phyloP scores from a whole-genome alignment of 805 yeast genomes.

The Dipodascus albidus region DNA sequence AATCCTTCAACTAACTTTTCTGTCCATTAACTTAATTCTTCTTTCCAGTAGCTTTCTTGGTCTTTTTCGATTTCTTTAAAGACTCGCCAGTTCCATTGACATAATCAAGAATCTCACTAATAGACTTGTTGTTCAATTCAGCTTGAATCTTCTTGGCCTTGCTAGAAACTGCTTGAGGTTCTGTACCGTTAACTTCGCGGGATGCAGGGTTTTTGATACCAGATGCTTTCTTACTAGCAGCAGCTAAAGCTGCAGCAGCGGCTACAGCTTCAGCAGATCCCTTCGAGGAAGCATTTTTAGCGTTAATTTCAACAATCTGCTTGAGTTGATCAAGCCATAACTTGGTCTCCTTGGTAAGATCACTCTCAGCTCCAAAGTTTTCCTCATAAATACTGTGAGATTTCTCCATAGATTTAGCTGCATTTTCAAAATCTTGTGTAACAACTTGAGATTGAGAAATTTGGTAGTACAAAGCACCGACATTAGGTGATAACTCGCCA shows the following conservation, averaged over 20 bases:
- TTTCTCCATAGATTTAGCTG: conserved; percentile 42
- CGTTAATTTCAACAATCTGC: conserved; percentile 21
- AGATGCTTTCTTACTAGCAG: conserved; percentile 16
- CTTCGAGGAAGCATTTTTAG: conserved; percentile 24
- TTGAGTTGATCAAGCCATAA: conserved; percentile 51
- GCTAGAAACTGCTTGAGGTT: not conserved
- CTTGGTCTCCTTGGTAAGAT: conserved; percentile 53
- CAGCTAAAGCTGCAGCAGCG: conserved; percentile 21
- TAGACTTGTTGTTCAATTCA: conserved; percentile 46
- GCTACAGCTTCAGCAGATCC: conserved; percentile 21
- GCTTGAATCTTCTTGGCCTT: conserved; percentile 3
- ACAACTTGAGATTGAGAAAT: conserved; percentile 49
- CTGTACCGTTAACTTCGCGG: not conserved
- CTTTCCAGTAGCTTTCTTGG: conserved; percentile 35
- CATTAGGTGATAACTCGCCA: conserved; percentile 49
- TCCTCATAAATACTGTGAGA: conserved; percentile 47
- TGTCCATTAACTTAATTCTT: conserved; percentile 6
- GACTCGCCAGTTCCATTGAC: conserved; percentile 41
- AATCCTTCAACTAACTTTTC: conserved; percentile 5
- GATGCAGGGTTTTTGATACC: conserved; percentile 5
- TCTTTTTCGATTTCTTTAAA: conserved; percentile 17
- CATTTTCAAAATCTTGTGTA: conserved; percentile 39
- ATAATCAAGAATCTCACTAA: conserved; percentile 61
- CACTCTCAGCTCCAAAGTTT: conserved; percentile 57
- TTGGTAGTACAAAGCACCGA: conserved; percentile 60